Base-by-base conservation (phyloP, 2,329 filamentous ascomycete species). In the Fusarium sp. region DNA sequence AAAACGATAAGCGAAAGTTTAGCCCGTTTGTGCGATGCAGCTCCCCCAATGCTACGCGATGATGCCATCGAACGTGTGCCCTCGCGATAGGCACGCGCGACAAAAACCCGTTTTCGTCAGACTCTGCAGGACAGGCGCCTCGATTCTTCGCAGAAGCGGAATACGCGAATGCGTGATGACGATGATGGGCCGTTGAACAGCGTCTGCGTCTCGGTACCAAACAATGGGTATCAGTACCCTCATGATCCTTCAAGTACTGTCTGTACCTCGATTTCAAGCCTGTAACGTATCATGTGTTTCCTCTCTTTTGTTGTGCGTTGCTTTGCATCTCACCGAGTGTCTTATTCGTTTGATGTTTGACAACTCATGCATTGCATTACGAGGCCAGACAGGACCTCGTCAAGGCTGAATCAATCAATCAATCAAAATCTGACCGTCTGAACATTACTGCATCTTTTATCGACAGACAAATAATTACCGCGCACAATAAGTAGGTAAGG, bases 121-220 rank as follows among this genome's bases (percentile, higher is more conserved):
- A 70, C 66, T 44, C 39, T 70, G 66, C 66, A 74, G 45, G 59
- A 56, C 58, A 63, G 42, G 28, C 51, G 69, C 51, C 41, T 63
- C 42, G 47, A 71, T 63, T 41, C 44, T 36, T 72, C 60, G 60
- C 68, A 66, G 54, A 51, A 24, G 45, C 44, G 44, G 48, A 70
- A 60, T 54, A 44, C 48, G 60, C 61, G 66, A 44, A 72, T 76
- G 73, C 75, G 74, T 63, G 66, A 77, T 77, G 75, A 77, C 75
- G 75, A 73, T 73, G 59, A 51, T 24, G 42, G 47, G 39, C 62
- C 44, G 47, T 50, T 66, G 61, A 63, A 60, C 72, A 50, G 69
- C 66, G 64, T 51, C 66, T 74, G 66, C 69, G 64, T 54, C 66
- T 76, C 58, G 69, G 65, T 75, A 75, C 75, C 73, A 51, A 59